phyloP scores from a whole-genome alignment of 495 filamentous ascomycete genomes.

The Aspergillus olivimuriae region DNA sequence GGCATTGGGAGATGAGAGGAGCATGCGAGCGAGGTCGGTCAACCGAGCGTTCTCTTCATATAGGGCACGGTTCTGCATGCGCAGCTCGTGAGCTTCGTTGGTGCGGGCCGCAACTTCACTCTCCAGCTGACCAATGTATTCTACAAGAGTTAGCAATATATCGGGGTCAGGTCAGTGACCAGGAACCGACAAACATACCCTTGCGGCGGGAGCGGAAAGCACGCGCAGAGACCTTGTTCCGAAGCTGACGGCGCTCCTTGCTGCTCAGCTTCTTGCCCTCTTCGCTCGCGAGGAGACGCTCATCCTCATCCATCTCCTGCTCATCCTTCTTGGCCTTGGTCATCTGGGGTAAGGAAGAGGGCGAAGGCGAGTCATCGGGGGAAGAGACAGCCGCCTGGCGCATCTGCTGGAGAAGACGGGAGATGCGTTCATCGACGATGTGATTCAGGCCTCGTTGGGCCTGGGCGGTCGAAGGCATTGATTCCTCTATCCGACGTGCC shows the following conservation, averaged over 20 bases:
- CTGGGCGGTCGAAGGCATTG: too few relatives aligned
- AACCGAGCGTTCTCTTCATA: conserved; percentile 75
- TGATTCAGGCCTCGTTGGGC: conserved; percentile 58
- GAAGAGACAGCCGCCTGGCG: conserved; percentile 55
- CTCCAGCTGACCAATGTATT: conserved; percentile 93
- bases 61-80: conserved; percentile 64
- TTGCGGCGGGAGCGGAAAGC: conserved; percentile 95
- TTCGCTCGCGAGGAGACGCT: conserved; percentile 84
- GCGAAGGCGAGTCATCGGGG: conserved; percentile 42
- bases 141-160: conserved; percentile 34
- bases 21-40: conserved; percentile 69
- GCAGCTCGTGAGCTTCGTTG: conserved; percentile 65
- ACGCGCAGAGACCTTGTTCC: conserved; percentile 97
- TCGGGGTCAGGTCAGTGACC: neutral
- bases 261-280: conserved; percentile 95
- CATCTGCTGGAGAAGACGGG: conserved; percentile 78
- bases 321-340: conserved; percentile 77
- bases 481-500: conserved; percentile 29
- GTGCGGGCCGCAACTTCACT: conserved; percentile 67
- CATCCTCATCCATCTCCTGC: conserved; percentile 98
- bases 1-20: conserved; percentile 83
- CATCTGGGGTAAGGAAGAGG: conserved; percentile 41
- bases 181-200: conserved; percentile 69
- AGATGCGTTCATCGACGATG: conserved; percentile 78
- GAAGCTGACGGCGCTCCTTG: conserved; percentile 87